phyloP scores from a whole-genome alignment of 208 protist species.

The Trypanosoma grayi region DNA sequence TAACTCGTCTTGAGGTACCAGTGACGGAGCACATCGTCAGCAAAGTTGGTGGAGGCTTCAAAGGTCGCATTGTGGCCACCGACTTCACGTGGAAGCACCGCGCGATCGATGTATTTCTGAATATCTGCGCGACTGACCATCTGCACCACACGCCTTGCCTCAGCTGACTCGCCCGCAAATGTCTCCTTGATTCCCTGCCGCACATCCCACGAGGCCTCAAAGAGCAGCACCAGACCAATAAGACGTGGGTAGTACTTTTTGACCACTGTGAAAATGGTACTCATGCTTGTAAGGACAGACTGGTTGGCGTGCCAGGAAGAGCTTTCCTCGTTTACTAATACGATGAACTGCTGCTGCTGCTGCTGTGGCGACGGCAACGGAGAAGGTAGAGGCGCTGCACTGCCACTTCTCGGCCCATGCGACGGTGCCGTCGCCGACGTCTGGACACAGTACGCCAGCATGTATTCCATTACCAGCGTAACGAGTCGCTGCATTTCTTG shows the following conservation, averaged over 20 bases:
- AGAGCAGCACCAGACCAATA: constrained; percentile 52
- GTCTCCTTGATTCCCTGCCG: constrained; percentile 47
- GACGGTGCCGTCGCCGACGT: constrained; percentile 20
- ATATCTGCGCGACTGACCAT: constrained; percentile 54
- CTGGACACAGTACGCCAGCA: constrained; percentile 45
- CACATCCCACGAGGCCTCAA: constrained; percentile 43
- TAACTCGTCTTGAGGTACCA: constrained; percentile 66
- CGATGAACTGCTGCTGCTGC: constrained; percentile 46
- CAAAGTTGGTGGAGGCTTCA: constrained; percentile 33
- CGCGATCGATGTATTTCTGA: constrained; percentile 39
- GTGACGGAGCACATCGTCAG: constrained; percentile 67
- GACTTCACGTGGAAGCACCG: constrained; percentile 42
- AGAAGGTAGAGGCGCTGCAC: not conserved
- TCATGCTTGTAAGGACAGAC: constrained; percentile 35
- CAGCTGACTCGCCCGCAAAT: constrained; percentile 28
- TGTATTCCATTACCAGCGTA: constrained; percentile 71
- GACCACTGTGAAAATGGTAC: constrained; percentile 38
- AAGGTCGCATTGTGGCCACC: constrained; percentile 35
- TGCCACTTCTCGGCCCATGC: not conserved
- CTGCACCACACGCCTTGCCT: constrained; percentile 38
- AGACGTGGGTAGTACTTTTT: constrained; percentile 78
- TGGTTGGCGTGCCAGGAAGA: constrained; percentile 35
- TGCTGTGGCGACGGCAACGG: too few relatives aligned
- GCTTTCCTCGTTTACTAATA: constrained; percentile 64
- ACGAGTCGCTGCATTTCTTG: constrained; percentile 58